Evolutionary conservation across 805 yeast genomes (phyloP), one percentile per base, ranked within the genome.

Genomic region (Saccharomycopsis olivae): DNA sequence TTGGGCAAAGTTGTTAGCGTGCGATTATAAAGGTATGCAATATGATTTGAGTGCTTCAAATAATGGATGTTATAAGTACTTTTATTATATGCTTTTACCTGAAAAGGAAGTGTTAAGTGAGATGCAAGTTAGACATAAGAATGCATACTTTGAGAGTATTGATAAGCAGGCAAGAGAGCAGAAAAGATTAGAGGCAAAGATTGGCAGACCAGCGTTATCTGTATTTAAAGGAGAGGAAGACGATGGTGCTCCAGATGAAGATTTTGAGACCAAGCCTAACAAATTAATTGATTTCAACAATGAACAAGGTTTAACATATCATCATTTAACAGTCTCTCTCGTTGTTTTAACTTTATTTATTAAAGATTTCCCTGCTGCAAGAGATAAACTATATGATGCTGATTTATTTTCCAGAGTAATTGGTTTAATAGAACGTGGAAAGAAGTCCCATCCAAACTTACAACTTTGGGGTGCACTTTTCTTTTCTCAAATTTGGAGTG

Each of bases 1-100:
- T 40, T 92, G 98, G 98, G 95, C 97, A 1, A 69, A 97, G 49
- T 86, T 92, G 17, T 86, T 92, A 92, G 88, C 96, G 2, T 94
- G 92, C 18, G 97, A 89, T 58, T 80, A 82, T 56, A 72, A 75
- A 48, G 80, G 82, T 52, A 85, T 95, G 3, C 98, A 92, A 57
- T 87, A 80, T 47, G 98, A 92, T 53, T 68, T 92, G 23, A 73
- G 23, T 24, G 35, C 41, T 6, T 18, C 40, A 16, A 34, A 20
- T 25, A 39, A 36, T 15, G 43, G 43, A 18, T 21, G 42, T 24
- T 43, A 29, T 31, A 35, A 27, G 21, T 43, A 92, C 57, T 92
- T 92, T 56, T 74, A 86, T 33, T 75, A 78, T 44, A 85, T 89
- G 53, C 62, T 92, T 33, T 77, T 78, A 5, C 69, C 69, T 16